Conservation (phyloP, 2,329 filamentous ascomycete genomes). For the Teratosphaeria viscida region DNA sequence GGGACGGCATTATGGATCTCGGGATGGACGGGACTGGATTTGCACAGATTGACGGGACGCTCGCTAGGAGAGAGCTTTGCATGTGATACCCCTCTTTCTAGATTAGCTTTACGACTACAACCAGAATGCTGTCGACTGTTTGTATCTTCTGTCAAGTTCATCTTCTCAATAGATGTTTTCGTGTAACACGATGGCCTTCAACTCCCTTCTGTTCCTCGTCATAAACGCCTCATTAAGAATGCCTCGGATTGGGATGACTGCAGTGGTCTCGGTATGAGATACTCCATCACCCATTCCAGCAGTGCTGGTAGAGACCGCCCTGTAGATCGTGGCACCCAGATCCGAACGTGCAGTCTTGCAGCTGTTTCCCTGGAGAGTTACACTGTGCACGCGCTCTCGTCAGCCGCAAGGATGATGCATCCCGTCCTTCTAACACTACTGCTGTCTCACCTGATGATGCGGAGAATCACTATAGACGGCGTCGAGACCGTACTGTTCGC, state of each 20-base stretch:
- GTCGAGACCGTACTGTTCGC: background rate
- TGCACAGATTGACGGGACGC: background rate
- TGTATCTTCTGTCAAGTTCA: background rate
- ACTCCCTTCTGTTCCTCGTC: background rate
- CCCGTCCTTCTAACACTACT: too few relatives aligned
- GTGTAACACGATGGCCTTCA: background rate
- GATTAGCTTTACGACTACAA: background rate
- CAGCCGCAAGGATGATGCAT: too few relatives aligned
- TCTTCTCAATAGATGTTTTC: background rate
- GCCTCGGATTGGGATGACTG: too few relatives aligned
- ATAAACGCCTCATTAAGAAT: too few relatives aligned
- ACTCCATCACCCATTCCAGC: too few relatives aligned
- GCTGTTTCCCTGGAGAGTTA: too few relatives aligned
- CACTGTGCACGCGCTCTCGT: too few relatives aligned
- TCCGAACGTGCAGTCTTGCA: too few relatives aligned
- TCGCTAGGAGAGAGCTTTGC: background rate
- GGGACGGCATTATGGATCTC: background rate
- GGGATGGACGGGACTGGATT: background rate
- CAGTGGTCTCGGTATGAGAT: too few relatives aligned
- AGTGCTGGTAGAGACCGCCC: too few relatives aligned
- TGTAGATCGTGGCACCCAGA: too few relatives aligned
- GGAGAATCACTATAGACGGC: background rate
- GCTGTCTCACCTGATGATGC: too few relatives aligned
- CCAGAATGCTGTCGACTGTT: background rate
- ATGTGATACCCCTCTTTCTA: constrained; percentile 4